Evolutionary conservation across 2,329 filamentous ascomycete species (phyloP).

Genomic region (Dothideomycetes sp.): DNA sequence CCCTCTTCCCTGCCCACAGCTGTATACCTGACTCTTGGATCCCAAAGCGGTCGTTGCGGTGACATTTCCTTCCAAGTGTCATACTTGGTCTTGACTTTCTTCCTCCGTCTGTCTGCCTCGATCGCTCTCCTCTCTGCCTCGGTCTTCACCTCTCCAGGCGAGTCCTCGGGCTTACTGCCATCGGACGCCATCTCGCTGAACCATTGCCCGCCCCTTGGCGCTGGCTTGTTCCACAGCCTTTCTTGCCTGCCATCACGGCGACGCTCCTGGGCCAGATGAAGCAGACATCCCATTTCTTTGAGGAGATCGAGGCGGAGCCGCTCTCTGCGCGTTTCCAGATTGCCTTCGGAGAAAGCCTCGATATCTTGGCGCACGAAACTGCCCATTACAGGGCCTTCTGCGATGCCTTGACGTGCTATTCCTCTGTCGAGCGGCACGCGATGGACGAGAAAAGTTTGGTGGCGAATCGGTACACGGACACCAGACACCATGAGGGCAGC

Average conservation of each 20-base stretch:
- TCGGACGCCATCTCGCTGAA: conserved; percentile 8
- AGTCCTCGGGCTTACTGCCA: background rate
- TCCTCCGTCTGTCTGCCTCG: conserved; percentile 10
- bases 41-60: conserved; percentile 42
- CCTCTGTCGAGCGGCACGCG: conserved; percentile 41
- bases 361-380: conserved; percentile 44
- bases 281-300: conserved; percentile 45
- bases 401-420: conserved; percentile 40
- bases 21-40: conserved; percentile 43
- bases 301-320: conserved; percentile 39
- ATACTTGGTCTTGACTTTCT: conserved; percentile 26
- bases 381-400: conserved; percentile 48
- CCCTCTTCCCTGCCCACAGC: conserved; percentile 42
- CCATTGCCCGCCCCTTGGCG: conserved; percentile 4
- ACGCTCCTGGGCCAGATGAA: conserved; percentile 50
- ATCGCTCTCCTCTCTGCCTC: conserved; percentile 15
- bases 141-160: conserved; percentile 1
- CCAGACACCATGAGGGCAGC: conserved; percentile 32
- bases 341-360: conserved; percentile 36
- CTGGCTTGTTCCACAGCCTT: conserved; percentile 14
- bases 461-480: conserved; percentile 42
- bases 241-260: conserved; percentile 43
- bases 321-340: conserved; percentile 18
- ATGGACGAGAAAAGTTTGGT: conserved; percentile 44
- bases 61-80: conserved; percentile 40